Evolutionary conservation across 225 moss, liverwort and hornwort species (phyloP).

Genomic region (Sphagnum tenellum): DNA sequence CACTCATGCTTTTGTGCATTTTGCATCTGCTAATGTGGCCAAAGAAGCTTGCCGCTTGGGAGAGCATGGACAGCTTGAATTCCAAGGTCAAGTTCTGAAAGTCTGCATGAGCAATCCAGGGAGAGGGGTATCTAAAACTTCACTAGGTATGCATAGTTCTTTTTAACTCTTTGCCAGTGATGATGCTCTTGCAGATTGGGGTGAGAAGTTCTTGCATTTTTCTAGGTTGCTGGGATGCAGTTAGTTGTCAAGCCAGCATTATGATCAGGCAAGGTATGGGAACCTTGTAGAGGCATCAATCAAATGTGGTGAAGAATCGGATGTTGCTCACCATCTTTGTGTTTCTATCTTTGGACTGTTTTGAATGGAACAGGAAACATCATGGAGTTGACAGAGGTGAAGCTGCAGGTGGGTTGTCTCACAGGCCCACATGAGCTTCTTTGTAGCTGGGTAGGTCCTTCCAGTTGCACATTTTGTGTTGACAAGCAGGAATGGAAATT

Average conservation of each 20-base stretch:
- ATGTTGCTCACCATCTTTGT: too few species aligned
- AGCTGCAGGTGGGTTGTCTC: constrained; percentile 54
- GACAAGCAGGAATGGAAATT: constrained; percentile 25
- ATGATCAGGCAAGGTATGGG: too few species aligned
- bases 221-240: too few species aligned
- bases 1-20: constrained; percentile 85
- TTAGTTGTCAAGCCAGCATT: too few species aligned
- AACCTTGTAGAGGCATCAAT: too few species aligned
- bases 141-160: too few species aligned
- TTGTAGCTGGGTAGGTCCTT: constrained; percentile 49
- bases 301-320: too few species aligned
- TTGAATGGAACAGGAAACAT: constrained; percentile 9
- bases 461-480: constrained; percentile 37
- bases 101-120: constrained; percentile 32
- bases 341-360: too few species aligned
- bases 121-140: neutral
- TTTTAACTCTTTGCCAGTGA: too few species aligned
- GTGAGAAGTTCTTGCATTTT: too few species aligned
- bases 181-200: too few species aligned
- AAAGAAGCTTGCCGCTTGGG: constrained; percentile 42
- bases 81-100: constrained; percentile 22
- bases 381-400: constrained; percentile 35
- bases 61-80: constrained; percentile 24
- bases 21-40: constrained; percentile 72
- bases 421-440: constrained; percentile 27